Percentiles rank a stretch among this genome's conserved stretches.
These are phyloP conservation scores for Nicotiana tabacum DNA, from an alignment of 257 asterid species.

Conservation along the genomic window DNA sequence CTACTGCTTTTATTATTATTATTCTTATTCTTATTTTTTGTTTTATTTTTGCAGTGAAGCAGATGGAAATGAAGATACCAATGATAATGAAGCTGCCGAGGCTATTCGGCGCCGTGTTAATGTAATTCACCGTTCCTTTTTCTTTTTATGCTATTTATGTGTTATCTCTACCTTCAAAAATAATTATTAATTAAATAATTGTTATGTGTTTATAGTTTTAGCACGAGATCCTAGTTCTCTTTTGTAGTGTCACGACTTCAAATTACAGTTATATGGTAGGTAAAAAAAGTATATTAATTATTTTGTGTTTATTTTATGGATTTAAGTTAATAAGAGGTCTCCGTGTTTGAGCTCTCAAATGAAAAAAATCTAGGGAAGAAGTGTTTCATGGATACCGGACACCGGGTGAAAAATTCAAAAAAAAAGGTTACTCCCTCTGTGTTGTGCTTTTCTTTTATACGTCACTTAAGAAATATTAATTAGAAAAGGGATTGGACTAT, in stretches of 20 bases:
- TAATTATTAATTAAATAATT: background rate
- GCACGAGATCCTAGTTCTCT: background rate
- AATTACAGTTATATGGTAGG: background rate
- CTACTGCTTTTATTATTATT: background rate
- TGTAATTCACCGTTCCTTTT: constrained; percentile 24
- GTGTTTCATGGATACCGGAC: rapidly evolving
- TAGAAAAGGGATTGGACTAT: no score
- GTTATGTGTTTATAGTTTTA: background rate
- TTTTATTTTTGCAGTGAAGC: background rate
- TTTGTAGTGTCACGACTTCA: background rate
- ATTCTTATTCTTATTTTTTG: background rate
- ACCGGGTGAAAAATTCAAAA: no score
- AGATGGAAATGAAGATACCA: constrained; percentile 26
- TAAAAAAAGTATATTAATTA: background rate
- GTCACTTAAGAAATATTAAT: no score
- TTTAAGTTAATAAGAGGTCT: no score
- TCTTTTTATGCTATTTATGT: background rate
- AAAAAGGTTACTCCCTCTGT: no score
- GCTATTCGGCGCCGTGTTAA: constrained; percentile 32
- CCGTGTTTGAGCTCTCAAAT: no score
- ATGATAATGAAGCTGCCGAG: constrained; percentile 17
- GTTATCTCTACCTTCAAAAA: no score
- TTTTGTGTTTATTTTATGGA: background rate
- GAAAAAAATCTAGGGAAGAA: no score
- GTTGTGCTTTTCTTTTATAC: no score